Evolutionary conservation across 495 filamentous ascomycete species (phyloP), one percentile per base, ranked within the genome.

Genomic region (Aspergillus affinis): DNA sequence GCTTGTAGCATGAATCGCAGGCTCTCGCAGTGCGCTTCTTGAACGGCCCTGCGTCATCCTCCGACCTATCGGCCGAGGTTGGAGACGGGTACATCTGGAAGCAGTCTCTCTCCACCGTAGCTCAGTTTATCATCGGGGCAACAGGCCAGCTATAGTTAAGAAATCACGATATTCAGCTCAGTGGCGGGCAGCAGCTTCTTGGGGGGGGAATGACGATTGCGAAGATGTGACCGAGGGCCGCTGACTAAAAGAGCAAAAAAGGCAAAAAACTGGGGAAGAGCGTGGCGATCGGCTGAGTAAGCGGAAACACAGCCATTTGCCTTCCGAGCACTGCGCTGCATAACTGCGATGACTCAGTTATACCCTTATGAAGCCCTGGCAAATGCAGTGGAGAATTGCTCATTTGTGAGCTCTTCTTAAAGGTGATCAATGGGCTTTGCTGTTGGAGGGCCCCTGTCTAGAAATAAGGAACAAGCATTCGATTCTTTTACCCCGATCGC

Each of bases 1-100:
- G 63, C 59, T 65, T 77, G 52, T 79, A 80, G 53, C 81, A 83
- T 6, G 78, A 74, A 51, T 83, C 81, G 59, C 81, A 83, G 7
- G 81, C 81, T 44, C 78, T 68, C 18, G 69, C 63, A 2, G 71
- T 75, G 49, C 75, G 73, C 64, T 68, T 75, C 10, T 61, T 63
- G 20, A 54, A 2, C 15, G 46, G 52, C 17, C 12, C 55, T 10
- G 50, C 19, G 20, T 69, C 67, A 23, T 64, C 61, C n/a, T 65
- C 67, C 20, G 67, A 61, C 47, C 53, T 58, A 20, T 58, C 64
- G 8, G 48, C 60, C 8, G 64, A 64, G 9, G 48, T 57, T 13
- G 67, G 67, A n/a, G 67, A 65, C 13, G 54, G 67, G 57, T 69
- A 65, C 67, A 64, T 69, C 10, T 5, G 46, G 36, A 15, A 15